phyloP scores from a whole-genome alignment of 805 yeast genomes.

The Myxozyma geophila region DNA sequence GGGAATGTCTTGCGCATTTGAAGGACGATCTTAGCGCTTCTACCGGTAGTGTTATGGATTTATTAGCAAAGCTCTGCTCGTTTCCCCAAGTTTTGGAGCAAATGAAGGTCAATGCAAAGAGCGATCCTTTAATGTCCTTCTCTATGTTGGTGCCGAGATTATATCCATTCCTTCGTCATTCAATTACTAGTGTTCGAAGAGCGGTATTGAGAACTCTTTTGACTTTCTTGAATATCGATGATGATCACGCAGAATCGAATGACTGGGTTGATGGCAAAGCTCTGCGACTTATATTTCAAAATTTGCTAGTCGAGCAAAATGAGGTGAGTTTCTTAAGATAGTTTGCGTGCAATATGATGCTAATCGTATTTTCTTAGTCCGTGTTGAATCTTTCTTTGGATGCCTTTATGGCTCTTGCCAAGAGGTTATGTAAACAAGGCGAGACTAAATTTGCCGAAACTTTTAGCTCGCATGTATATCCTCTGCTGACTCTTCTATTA shows the following conservation, averaged over 20 bases:
- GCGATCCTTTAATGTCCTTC: constrained; percentile 61
- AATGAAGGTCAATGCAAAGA: constrained; percentile 64
- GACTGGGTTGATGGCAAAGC: constrained; percentile 80
- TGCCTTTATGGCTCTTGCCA: constrained; percentile 26
- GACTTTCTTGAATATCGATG: constrained; percentile 66
- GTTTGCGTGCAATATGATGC: not conserved
- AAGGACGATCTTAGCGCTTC: constrained; percentile 94
- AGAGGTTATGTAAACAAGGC: constrained; percentile 12
- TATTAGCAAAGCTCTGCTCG: constrained; percentile 83
- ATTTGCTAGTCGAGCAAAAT: constrained; percentile 87
- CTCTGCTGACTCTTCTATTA: constrained; percentile 66
- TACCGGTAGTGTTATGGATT: constrained; percentile 94
- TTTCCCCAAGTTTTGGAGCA: constrained; percentile 75
- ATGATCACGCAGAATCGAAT: constrained; percentile 45
- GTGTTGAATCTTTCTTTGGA: constrained; percentile 29
- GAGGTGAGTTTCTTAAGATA: constrained; percentile 42
- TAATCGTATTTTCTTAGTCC: not conserved
- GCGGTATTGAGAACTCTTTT: constrained; percentile 80
- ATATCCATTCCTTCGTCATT: constrained; percentile 91
- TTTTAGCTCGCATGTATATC: constrained; percentile 61
- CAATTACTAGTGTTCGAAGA: constrained; percentile 86
- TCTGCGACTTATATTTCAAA: constrained; percentile 80
- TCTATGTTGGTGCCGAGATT: constrained; percentile 82
- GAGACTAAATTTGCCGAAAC: constrained; percentile 52
- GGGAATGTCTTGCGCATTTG: constrained; percentile 84